phyloP scores from a whole-genome alignment of 2,329 filamentous ascomycete species.

The Penicillium sp. region DNA sequence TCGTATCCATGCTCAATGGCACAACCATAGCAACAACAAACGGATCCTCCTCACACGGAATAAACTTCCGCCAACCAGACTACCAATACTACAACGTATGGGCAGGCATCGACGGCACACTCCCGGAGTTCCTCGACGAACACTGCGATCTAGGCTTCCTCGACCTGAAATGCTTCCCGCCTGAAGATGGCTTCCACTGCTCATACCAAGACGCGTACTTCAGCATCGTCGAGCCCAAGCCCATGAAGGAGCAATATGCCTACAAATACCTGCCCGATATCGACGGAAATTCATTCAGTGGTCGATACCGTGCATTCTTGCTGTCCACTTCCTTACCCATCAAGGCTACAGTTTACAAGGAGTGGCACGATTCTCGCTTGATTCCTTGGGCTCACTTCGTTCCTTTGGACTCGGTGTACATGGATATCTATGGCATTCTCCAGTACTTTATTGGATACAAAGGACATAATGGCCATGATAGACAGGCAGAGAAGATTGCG shows the following conservation, averaged over 20 bases:
- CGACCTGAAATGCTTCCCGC: slow-evolving; percentile 47
- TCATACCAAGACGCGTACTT: slow-evolving; percentile 48
- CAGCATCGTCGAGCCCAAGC: slow-evolving; percentile 27
- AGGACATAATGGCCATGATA: slow-evolving; percentile 50
- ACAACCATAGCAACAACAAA: slow-evolving; percentile 58
- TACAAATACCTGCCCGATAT: slow-evolving; percentile 74
- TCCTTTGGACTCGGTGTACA: slow-evolving; percentile 52
- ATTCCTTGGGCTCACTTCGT: slow-evolving; percentile 56
- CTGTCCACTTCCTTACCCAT: slow-evolving; percentile 69
- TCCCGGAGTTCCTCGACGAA: slow-evolving; percentile 42
- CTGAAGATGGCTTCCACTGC: slow-evolving; percentile 41
- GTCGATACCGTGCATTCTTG: slow-evolving; percentile 69
- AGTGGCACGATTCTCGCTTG: slow-evolving; percentile 67
- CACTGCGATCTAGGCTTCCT: slow-evolving; percentile 47
- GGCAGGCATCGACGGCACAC: slow-evolving; percentile 23
- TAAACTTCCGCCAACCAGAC: slow-evolving; percentile 30
- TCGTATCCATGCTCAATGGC: slow-evolving; percentile 70
- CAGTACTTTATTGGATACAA: slow-evolving; percentile 68
- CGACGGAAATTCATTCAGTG: slow-evolving; percentile 72
- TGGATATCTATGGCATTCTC: slow-evolving; percentile 52
- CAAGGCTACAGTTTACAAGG: slow-evolving; percentile 74
- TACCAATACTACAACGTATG: slow-evolving; percentile 47
- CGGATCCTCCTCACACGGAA: slow-evolving; percentile 31
- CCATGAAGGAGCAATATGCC: slow-evolving; percentile 33
- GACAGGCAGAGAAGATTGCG: slow-evolving; percentile 64